phyloP scores from a whole-genome alignment of 768 basidiomycete genomes.

The Mycena haematopus region DNA sequence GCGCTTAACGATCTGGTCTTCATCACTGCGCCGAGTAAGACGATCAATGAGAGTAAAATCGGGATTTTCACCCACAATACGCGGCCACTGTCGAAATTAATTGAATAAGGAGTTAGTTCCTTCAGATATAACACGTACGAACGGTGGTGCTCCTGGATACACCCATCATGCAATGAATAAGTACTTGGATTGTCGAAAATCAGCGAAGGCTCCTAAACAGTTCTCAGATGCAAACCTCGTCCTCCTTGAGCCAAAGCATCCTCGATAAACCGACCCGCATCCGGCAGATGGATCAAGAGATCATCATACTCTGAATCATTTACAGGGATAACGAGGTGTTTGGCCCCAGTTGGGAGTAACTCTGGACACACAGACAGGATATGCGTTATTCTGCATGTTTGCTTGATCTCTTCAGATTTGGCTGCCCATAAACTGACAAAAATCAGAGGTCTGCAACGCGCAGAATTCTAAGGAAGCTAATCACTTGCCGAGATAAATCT shows the following conservation, averaged over 20 bases:
- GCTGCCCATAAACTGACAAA: constrained; percentile 45
- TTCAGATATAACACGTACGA: constrained; percentile 52
- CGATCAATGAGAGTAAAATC: neutral
- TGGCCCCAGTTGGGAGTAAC: constrained; percentile 49
- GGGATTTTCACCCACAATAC: constrained; percentile 18
- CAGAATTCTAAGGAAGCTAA: constrained; percentile 21
- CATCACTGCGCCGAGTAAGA: constrained; percentile 51
- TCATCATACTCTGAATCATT: constrained; percentile 56
- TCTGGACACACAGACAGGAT: constrained; percentile 64
- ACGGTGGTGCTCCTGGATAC: constrained; percentile 72
- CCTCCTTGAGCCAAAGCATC: constrained; percentile 58
- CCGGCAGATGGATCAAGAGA: constrained; percentile 69
- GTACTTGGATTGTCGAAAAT: constrained; percentile 39
- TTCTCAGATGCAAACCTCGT: constrained; percentile 25
- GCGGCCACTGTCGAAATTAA: constrained; percentile 17
- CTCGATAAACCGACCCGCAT: constrained; percentile 67
- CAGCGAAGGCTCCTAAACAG: neutral
- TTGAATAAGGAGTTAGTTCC: constrained; percentile 3
- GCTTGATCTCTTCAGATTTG: constrained; percentile 37
- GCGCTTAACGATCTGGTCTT: constrained; percentile 48
- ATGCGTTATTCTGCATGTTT: constrained; percentile 54
- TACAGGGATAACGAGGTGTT: constrained; percentile 48
- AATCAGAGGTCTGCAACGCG: constrained; percentile 4
- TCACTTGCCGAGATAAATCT: constrained; percentile 52
- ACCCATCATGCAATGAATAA: constrained; percentile 80